phyloP scores from a whole-genome alignment of 306 rosid species.

The Dalbergia cultrata region DNA sequence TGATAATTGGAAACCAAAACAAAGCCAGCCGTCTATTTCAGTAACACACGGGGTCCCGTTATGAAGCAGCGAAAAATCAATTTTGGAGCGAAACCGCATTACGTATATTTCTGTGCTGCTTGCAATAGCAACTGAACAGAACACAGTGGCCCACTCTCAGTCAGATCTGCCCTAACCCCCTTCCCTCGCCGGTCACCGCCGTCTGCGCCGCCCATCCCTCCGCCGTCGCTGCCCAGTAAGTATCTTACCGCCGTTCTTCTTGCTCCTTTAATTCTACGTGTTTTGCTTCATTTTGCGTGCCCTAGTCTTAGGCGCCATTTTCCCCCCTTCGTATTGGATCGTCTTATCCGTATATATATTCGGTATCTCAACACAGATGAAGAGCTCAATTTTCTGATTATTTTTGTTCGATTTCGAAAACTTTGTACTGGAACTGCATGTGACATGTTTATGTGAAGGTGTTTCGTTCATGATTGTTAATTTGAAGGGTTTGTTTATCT shows the following conservation, averaged over 20 bases:
- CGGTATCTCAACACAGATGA: background rate
- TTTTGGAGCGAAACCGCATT: conserved; percentile 28
- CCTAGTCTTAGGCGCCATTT: conserved; percentile 32
- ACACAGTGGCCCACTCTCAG: conserved; percentile 4
- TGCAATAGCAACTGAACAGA: background rate
- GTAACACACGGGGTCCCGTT: background rate
- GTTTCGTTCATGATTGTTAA: background rate
- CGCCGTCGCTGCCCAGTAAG: background rate
- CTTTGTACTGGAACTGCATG: conserved; percentile 1
- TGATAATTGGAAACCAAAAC: too few species aligned
- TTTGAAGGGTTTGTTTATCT: background rate
- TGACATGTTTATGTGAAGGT: background rate
- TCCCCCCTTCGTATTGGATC: background rate
- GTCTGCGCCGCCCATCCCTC: background rate
- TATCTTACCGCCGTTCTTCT: background rate
- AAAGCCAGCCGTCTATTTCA: too few species aligned
- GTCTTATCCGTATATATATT: background rate
- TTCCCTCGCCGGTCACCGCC: conserved; percentile 19
- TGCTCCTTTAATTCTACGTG: background rate
- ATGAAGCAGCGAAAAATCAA: background rate
- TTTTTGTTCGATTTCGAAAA: background rate
- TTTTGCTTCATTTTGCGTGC: conserved; percentile 6
- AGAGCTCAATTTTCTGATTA: conserved; percentile 1
- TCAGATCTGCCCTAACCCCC: conserved; percentile 19
- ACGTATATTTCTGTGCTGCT: background rate